Evolutionary conservation across 2,329 filamentous ascomycete species (phyloP).

Genomic region (Epichloe elymi): DNA sequence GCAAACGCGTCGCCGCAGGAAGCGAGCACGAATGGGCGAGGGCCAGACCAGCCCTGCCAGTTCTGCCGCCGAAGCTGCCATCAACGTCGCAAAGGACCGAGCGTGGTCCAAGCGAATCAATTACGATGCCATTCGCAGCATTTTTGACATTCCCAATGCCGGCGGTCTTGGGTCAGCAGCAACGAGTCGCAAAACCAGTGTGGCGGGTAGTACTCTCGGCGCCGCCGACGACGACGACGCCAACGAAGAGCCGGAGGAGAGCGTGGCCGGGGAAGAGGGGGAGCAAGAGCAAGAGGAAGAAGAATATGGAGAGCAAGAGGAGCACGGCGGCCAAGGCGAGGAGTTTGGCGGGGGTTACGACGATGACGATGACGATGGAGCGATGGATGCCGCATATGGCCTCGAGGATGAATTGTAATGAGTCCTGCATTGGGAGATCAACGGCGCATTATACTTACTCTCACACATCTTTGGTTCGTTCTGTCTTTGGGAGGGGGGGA

Average conservation of each 20-base stretch:
- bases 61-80: conserved; percentile 55
- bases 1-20: conserved; percentile 41
- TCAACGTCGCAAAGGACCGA: conserved; percentile 53
- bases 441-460: background rate
- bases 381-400: conserved; percentile 22
- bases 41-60: conserved; percentile 52
- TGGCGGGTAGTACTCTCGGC: conserved; percentile 23
- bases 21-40: conserved; percentile 47
- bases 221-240: conserved; percentile 22
- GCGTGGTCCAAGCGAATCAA: conserved; percentile 65
- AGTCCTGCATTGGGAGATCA: background rate
- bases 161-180: conserved; percentile 36
- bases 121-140: conserved; percentile 48
- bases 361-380: conserved; percentile 24
- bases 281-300: conserved; percentile 17
- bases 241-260: conserved; percentile 21
- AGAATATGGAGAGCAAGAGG: conserved; percentile 21
- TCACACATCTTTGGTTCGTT: background rate
- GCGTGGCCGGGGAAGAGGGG: conserved; percentile 23
- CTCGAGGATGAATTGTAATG: conserved; percentile 5
- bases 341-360: conserved; percentile 23
- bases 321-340: conserved; percentile 20
- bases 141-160: conserved; percentile 37
- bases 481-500: no score
- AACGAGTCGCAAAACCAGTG: conserved; percentile 31